Evolutionary conservation across 1,139 yeast species (phyloP).

Genomic region (Saccharomyces pastorianus): DNA sequence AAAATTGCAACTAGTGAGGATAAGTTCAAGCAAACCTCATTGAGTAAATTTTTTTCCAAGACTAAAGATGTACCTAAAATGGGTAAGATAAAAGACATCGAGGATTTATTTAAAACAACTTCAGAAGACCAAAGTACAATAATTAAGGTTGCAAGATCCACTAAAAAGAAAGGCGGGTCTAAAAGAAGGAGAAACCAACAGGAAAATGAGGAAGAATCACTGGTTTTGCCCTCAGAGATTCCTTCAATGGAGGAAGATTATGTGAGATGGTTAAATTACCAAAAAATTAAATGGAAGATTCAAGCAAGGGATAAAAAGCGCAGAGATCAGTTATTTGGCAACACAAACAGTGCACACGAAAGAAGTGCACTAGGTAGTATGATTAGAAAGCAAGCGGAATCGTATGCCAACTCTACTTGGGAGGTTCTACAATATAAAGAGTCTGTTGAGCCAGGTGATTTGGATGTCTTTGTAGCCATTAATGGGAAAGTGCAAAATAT

Average conservation of each 20-base stretch:
- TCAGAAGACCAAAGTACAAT: slow-evolving; percentile 14
- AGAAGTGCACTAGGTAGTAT: slow-evolving; percentile 54
- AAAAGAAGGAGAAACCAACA: slow-evolving; percentile 31
- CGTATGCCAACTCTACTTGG: slow-evolving; percentile 73
- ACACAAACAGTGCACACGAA: slow-evolving; percentile 40
- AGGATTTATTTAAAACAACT: slow-evolving; percentile 52
- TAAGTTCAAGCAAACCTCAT: slow-evolving; percentile 60
- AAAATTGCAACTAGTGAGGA: slow-evolving; percentile 54
- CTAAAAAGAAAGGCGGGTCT: slow-evolving; percentile 35
- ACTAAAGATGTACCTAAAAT: slow-evolving; percentile 27
- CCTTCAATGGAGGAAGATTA: slow-evolving; percentile 75
- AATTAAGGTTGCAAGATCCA: slow-evolving; percentile 44
- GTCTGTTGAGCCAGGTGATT: slow-evolving; percentile 58
- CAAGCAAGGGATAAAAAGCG: slow-evolving; percentile 66
- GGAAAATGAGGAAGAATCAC: slow-evolving; percentile 38
- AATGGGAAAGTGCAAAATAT: slow-evolving; percentile 68
- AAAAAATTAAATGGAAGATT: slow-evolving; percentile 76
- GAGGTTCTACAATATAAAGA: slow-evolving; percentile 66
- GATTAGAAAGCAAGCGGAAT: slow-evolving; percentile 71
- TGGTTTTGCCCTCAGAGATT: slow-evolving; percentile 47
- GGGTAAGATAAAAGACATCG: slow-evolving; percentile 57
- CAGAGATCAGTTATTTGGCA: slow-evolving; percentile 73
- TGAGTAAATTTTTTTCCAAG: slow-evolving; percentile 49
- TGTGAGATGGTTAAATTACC: slow-evolving; percentile 64
- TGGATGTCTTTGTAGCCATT: slow-evolving; percentile 65